phyloP scores from a whole-genome alignment of 2,329 filamentous ascomycete species.

The Exophiala sp. region DNA sequence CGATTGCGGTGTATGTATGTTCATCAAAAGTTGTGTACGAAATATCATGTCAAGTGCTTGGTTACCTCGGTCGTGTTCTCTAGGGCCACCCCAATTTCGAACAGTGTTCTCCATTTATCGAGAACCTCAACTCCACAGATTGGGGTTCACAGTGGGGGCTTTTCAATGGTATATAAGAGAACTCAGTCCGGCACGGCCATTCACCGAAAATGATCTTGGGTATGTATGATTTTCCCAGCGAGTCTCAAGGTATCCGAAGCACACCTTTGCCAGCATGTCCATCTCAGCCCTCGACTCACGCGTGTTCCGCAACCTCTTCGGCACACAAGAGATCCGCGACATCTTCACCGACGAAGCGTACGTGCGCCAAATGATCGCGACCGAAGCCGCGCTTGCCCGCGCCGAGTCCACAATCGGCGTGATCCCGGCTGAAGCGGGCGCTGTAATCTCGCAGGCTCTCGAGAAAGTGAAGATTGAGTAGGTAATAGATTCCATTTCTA shows the following conservation, averaged over 20 bases:
- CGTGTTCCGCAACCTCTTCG: conserved; percentile 30
- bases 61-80: too few relatives aligned
- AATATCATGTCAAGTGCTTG: too few relatives aligned
- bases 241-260: background rate
- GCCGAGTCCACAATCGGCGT: conserved; percentile 27
- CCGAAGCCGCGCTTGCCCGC: conserved; percentile 28
- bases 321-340: conserved; percentile 29
- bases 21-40: too few relatives aligned
- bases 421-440: conserved; percentile 26
- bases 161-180: too few relatives aligned
- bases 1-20: too few relatives aligned
- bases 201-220: too few relatives aligned
- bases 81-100: too few relatives aligned
- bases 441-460: conserved; percentile 22
- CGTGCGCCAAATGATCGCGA: conserved; percentile 22
- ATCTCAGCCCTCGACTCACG: conserved; percentile 30
- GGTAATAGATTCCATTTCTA: conserved; percentile 1
- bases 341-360: conserved; percentile 30
- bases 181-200: too few relatives aligned
- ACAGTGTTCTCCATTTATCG: too few relatives aligned
- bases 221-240: background rate
- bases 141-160: too few relatives aligned
- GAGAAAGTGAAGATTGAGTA: conserved; percentile 18
- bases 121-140: too few relatives aligned
- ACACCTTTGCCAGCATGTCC: conserved; percentile 11